A percentile compares a stretch with the other conserved stretches of the same genome.
These are phyloP conservation scores for Saccharomycopsis phalli DNA, from an alignment of 1,139 yeast genomes.

Conservation along the genomic window DNA sequence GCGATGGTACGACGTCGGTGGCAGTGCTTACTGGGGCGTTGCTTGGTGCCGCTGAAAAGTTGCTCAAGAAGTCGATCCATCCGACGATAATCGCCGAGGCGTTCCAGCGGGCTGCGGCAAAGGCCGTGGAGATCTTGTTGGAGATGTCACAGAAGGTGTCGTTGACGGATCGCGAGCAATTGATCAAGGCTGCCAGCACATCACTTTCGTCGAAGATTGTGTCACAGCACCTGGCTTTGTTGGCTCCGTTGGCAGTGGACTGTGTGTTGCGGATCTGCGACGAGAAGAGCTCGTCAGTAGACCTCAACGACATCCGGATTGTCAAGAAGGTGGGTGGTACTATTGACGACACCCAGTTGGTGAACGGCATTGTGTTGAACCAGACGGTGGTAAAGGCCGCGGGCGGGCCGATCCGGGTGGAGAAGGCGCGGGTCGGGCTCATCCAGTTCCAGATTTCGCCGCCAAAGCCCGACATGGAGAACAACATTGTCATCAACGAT, in stretches of 20 bases:
- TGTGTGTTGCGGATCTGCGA: slow-evolving; percentile 75
- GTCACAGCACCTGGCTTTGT: slow-evolving; percentile 73
- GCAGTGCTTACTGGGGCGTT: slow-evolving; percentile 93
- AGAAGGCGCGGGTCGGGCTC: slow-evolving; percentile 86
- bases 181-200: slow-evolving; percentile 88
- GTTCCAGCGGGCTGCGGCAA: slow-evolving; percentile 83
- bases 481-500: slow-evolving; percentile 93
- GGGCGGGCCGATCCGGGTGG: slow-evolving; percentile 94
- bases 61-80: slow-evolving; percentile 85
- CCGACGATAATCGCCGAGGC: slow-evolving; percentile 94
- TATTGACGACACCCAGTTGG: slow-evolving; percentile 88
- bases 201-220: slow-evolving; percentile 93
- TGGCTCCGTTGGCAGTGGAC: slow-evolving; percentile 93
- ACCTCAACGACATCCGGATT: slow-evolving; percentile 77
- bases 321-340: slow-evolving; percentile 96
- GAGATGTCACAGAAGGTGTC: slow-evolving; percentile 79
- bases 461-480: slow-evolving; percentile 98
- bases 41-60: slow-evolving; percentile 87
- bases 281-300: slow-evolving; percentile 49
- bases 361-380: slow-evolving; percentile 89
- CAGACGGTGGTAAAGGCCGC: slow-evolving; percentile 85
- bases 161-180: slow-evolving; percentile 67
- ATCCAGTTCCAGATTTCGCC: slow-evolving; percentile 96
- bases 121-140: slow-evolving; percentile 76
- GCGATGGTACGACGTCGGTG: slow-evolving; percentile 97